Percentiles rank a stretch among this genome's conserved stretches.
Conservation (phyloP, 805 yeast species). For the Naumovozyma dairenensis region DNA sequence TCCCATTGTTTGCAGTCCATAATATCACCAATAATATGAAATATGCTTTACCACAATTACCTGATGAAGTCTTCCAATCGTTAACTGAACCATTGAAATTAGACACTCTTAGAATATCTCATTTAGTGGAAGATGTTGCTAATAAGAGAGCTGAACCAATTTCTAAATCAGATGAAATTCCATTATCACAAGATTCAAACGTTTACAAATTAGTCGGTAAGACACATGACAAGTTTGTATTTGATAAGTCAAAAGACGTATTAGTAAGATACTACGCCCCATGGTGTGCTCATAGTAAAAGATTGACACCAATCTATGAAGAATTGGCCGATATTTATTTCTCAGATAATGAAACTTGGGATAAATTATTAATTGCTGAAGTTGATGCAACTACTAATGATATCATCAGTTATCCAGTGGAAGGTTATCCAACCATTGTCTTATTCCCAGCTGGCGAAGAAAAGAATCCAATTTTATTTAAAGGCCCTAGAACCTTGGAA, state of each 20-base stretch:
- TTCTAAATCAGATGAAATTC: constrained; percentile 78
- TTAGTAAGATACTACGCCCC: constrained; percentile 91
- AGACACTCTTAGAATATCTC: constrained; percentile 42
- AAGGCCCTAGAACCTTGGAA: constrained; percentile 67
- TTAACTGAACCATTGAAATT: constrained; percentile 29
- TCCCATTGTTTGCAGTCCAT: constrained; percentile 89
- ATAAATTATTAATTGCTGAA: constrained; percentile 67
- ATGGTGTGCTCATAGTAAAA: constrained; percentile 97
- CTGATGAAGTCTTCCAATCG: constrained; percentile 23
- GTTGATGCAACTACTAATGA: constrained; percentile 88
- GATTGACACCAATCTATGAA: constrained; percentile 78
- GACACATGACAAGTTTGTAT: constrained; percentile 63
- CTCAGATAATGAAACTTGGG: constrained; percentile 37
- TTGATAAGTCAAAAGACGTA: constrained; percentile 51
- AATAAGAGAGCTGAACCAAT: constrained; percentile 61
- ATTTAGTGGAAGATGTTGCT: constrained; percentile 53
- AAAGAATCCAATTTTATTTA: constrained; percentile 52
- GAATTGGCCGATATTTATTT: constrained; percentile 68
- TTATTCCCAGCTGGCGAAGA: constrained; percentile 83
- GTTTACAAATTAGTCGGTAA: constrained; percentile 74
- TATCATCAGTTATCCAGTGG: constrained; percentile 59
- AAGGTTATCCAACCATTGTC: constrained; percentile 88
- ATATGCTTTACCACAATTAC: constrained; percentile 61
- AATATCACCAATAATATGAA: constrained; percentile 58
- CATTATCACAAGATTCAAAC: constrained; percentile 68